Evolutionary conservation across 768 basidiomycete species (phyloP), one percentile per base, ranked within the genome.

Genomic region (Piloderma croceum): DNA sequence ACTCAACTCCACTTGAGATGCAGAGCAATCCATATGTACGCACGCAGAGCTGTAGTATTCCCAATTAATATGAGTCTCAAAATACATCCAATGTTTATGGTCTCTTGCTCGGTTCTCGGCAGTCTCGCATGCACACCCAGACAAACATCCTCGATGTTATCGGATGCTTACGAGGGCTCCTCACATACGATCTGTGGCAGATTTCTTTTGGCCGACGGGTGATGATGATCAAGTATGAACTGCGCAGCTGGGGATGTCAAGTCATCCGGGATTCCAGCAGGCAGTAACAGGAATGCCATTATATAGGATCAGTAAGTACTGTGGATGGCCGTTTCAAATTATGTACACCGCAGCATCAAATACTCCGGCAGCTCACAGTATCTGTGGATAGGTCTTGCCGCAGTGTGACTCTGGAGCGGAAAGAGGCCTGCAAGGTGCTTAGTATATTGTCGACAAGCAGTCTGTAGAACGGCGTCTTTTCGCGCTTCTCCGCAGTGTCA

Each of bases 201-300:
- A 41, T 41, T 6, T 31, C 51, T 21, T 43, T 38, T 18, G 42
- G 45, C 23, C 10, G 39, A 46, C 6, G 58, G 59, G 35, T 65
- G 61, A 7, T 64, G 57, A 10, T 44, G 43, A 45, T 69, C 65
- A 1, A 68, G 48, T 20, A 64, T 49, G 47, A 68, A 67, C 43
- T 68, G 65, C 17, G n/a, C n/a, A n/a, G n/a, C n/a, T n/a, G 50
- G 54, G 5, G 65, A 51, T 3, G 66, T 63, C 40, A 69, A 37
- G 39, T 65, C 54, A 33, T 68, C 67, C 9, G 67, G 62, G n/a
- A 69, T 57, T 33, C 36, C 15, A 12, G 60, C n/a, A n/a, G n/a
- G n/a, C n/a, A n/a, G n/a, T n/a, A n/a, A n/a, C n/a, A n/a, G n/a
- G n/a, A n/a, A n/a, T n/a, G n/a, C n/a, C n/a, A n/a, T n/a, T n/a